Evolutionary conservation across 352 stramenopile species (phyloP), one percentile per base, ranked within the genome.

Genomic region (Phytophthora lateralis): DNA sequence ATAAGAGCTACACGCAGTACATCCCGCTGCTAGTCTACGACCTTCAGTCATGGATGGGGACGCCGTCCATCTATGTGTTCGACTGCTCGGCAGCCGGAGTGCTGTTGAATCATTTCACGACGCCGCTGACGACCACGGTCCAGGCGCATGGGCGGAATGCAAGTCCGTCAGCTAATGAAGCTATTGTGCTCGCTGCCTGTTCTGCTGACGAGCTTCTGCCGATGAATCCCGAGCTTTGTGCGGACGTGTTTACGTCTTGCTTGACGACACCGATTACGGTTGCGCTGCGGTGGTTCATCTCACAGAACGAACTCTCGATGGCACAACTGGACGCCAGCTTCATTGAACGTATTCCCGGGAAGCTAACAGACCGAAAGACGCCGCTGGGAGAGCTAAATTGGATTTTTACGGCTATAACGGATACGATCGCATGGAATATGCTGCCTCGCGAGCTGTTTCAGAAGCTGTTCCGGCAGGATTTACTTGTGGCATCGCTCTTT

Each of bases 361-460:
- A 98, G 60, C 74, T 98, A 4, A 97, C 87, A 0, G 96, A 99
- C 50, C 78, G 91, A 14, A 96, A 97, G 54, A 97, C 91, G 9
- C 96, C 97, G 5, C 67, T 98, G 2, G 97, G 97, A 34, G 97
- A 99, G 66, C 78, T 99, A 34, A 99, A 99, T 85, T 99, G 97
- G 98, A 99, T 99, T 48, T 99, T 99, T 69, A 99, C 97, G 12
- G 97, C 98, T n/a, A 98, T 99, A 50, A 99, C 98, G 0, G 98
- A 99, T 79, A 99, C 97, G 9, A 99, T 99, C 61, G 98, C 98
- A 24, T 99, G 98, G 98, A 99, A 99, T 73, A 88, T 99, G 34
- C 72, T 99, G 4, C 97, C 97, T 10, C 87, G 90, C 34, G 73
- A 95, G 27, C 77, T 99, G 12, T 99, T 99, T 69, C 96, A 99